These are phyloP conservation scores for Dunaliella sp. DNA, from an alignment of 139 green algal species.

Conservation along the genomic window DNA sequence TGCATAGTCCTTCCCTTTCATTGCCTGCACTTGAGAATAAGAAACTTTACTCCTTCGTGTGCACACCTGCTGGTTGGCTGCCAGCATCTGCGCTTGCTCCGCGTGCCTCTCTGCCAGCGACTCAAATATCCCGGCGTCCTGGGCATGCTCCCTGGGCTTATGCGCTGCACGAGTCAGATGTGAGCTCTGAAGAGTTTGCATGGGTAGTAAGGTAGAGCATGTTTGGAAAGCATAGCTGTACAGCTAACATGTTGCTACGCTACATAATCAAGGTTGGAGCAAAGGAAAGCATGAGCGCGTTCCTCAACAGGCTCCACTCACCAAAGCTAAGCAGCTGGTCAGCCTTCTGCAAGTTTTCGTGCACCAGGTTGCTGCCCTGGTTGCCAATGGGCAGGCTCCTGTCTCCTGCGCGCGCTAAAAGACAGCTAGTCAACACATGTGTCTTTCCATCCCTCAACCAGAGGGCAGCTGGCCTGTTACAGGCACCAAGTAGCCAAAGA, in stretches of 20 bases:
- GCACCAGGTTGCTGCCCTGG: neutral
- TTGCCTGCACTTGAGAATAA: no score
- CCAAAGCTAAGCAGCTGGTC: neutral
- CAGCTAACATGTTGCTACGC: neutral
- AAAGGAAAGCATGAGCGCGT: neutral
- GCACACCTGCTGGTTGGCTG: constrained; percentile 9
- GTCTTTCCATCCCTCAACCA: no score
- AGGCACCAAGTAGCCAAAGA: no score
- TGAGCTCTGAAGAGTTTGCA: neutral
- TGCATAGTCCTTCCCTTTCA: no score
- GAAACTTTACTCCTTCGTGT: no score
- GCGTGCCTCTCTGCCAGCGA: constrained; percentile 38
- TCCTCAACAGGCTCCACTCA: no score
- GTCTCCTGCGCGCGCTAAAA: neutral
- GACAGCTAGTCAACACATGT: no score
- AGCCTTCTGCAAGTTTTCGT: neutral
- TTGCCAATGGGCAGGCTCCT: neutral
- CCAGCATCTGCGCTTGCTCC: constrained; percentile 36
- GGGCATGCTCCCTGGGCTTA: constrained; percentile 54
- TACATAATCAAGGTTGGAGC: neutral
- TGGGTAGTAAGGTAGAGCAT: neutral
- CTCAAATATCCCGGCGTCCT: constrained; percentile 58
- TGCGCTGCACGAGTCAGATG: constrained; percentile 27
- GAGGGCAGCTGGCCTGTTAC: no score
- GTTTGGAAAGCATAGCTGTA: neutral